These are phyloP conservation scores for Tulasnella sp. DNA, from an alignment of 768 basidiomycete genomes.

Conservation along the genomic window DNA sequence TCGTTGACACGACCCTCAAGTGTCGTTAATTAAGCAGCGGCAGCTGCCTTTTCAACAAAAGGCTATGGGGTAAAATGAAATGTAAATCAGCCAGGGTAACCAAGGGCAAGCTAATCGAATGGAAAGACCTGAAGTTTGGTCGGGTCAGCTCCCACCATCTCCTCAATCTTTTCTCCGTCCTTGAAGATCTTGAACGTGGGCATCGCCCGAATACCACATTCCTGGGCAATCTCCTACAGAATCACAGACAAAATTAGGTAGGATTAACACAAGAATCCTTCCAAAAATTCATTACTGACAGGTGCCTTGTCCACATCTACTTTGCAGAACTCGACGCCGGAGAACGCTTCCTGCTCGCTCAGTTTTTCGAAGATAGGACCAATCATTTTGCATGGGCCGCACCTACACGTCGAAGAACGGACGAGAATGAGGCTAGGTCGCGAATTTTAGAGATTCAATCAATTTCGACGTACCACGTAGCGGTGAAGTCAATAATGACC, in stretches of 20 bases:
- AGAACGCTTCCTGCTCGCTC: background rate
- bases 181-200: slow-evolving; percentile 33
- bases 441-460: background rate
- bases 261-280: no score
- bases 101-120: background rate
- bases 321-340: background rate
- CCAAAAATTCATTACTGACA: background rate
- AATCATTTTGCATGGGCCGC: background rate
- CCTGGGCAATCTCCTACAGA: background rate
- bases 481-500: background rate
- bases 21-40: no score
- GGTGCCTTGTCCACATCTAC: background rate
- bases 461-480: background rate
- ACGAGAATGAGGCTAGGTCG: background rate
- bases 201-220: slow-evolving; percentile 25
- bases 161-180: slow-evolving; percentile 27
- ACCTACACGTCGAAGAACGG: background rate
- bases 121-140: background rate
- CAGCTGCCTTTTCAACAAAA: no score
- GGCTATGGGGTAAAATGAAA: no score
- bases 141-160: slow-evolving; percentile 1
- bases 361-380: background rate
- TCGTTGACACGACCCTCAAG: no score
- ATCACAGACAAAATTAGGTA: no score
- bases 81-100: no score